Conservation (phyloP, 2,329 filamentous ascomycete species). For the Penicillium sp. region DNA sequence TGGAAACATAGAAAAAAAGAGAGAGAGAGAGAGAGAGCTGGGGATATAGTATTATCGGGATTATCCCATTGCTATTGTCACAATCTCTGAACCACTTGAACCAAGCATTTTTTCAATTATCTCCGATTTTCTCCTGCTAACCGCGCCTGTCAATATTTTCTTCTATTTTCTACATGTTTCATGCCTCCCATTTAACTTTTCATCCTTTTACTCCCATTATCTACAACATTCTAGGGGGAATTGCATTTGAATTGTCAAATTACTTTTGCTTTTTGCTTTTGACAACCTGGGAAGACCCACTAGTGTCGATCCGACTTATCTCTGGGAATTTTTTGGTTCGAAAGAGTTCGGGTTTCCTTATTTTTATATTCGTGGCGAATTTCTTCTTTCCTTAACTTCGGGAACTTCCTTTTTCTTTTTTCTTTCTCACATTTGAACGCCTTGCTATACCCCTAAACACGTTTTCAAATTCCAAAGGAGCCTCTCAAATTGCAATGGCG, state of each 20-base stretch:
- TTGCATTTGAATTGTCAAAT: slow-evolving; percentile 6
- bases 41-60: background rate
- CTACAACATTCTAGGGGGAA: background rate
- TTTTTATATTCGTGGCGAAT: slow-evolving; percentile 24
- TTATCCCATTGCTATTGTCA: slow-evolving; percentile 25
- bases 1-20: no score
- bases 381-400: slow-evolving; percentile 4
- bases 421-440: background rate
- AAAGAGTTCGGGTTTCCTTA: slow-evolving; percentile 11
- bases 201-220: background rate
- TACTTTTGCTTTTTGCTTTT: slow-evolving; percentile 10
- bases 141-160: slow-evolving; percentile 11
- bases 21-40: no score
- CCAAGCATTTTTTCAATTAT: background rate
- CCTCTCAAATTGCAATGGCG: slow-evolving; percentile 18
- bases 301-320: slow-evolving; percentile 19
- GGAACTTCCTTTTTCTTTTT: slow-evolving; percentile 5
- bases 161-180: background rate
- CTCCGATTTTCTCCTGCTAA: slow-evolving; percentile 6
- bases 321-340: slow-evolving; percentile 8
- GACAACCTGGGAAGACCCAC: slow-evolving; percentile 10
- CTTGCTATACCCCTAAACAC: background rate
- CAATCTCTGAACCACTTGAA: slow-evolving; percentile 8
- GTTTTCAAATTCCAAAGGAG: background rate
- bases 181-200: background rate